These are phyloP conservation scores for Diplosphaera chodatii DNA, from an alignment of 139 green algal species.

Conservation along the genomic window DNA sequence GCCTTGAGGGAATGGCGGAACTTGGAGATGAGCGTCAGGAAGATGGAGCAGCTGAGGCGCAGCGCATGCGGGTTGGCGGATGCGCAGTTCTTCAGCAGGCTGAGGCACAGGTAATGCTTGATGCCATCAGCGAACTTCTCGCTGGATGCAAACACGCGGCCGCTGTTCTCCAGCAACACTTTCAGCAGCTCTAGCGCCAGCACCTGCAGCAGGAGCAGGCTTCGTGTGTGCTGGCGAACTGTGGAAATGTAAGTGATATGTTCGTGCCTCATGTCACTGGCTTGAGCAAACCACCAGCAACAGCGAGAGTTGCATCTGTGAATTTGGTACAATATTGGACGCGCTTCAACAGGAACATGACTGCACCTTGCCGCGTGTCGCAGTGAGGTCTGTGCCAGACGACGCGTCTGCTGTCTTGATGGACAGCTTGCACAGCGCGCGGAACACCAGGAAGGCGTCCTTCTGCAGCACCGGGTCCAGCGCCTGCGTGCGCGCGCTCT, in stretches of 20 bases:
- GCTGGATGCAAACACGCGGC: slow-evolving; percentile 65
- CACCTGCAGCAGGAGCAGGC: slow-evolving; percentile 62
- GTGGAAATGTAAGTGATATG: too few relatives aligned
- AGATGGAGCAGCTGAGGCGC: slow-evolving; percentile 82
- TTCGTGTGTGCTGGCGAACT: too few relatives aligned
- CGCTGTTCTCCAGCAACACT: slow-evolving; percentile 92
- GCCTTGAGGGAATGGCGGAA: slow-evolving; percentile 87
- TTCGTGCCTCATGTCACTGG: too few relatives aligned
- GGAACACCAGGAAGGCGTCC: slow-evolving; percentile 95
- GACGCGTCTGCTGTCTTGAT: slow-evolving; percentile 62
- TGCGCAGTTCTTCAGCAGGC: slow-evolving; percentile 89
- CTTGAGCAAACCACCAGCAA: too few relatives aligned
- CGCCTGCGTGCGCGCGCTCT: too few relatives aligned
- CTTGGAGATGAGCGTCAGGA: slow-evolving; percentile 74
- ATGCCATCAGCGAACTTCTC: slow-evolving; percentile 83
- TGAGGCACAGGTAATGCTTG: slow-evolving; percentile 93
- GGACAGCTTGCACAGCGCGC: slow-evolving; percentile 95
- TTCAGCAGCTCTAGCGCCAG: slow-evolving; percentile 95
- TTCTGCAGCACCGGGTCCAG: slow-evolving; percentile 54
- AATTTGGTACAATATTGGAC: too few relatives aligned
- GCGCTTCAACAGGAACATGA: too few relatives aligned
- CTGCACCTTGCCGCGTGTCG: slow-evolving; percentile 62
- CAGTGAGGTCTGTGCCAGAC: slow-evolving; percentile 54
- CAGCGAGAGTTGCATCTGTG: too few relatives aligned
- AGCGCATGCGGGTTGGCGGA: slow-evolving; percentile 48